Evolutionary conservation across 306 rosid genomes (phyloP).

Genomic region (Castanea sativa): DNA sequence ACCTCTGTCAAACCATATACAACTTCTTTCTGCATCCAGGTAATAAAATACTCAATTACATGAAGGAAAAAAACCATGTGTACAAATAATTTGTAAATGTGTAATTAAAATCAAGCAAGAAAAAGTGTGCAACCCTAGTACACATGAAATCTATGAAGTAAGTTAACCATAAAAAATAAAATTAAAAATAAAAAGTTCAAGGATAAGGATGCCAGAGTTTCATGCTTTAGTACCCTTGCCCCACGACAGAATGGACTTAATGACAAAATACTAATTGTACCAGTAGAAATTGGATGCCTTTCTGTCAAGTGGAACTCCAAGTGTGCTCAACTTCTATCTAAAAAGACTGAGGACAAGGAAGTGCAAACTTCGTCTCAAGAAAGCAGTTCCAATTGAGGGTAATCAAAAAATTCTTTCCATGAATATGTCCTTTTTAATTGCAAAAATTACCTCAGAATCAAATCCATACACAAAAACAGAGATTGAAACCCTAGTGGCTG

Average conservation of each 20-base stretch:
- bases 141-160: too few species aligned
- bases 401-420: neutral
- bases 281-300: neutral
- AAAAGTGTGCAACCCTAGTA: too few species aligned
- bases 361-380: neutral
- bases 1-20: constrained; percentile 92
- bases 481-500: neutral
- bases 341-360: neutral
- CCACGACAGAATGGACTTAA: neutral
- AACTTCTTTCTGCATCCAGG: constrained; percentile 76
- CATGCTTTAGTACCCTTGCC: neutral
- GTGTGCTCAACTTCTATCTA: neutral
- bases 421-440: neutral
- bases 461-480: neutral
- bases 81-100: too few species aligned
- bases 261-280: neutral
- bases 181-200: neutral
- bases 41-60: constrained; percentile 24
- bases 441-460: neutral
- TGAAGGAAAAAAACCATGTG: neutral
- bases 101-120: too few species aligned
- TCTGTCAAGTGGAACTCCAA: neutral
- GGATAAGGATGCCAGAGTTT: neutral
- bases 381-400: neutral
- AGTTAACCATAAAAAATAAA: neutral